A percentile compares a stretch with the other conserved stretches of the same genome.
Conservation (phyloP, 192 early-diverging fungal species). For the Chytriomyces hyalinus region DNA sequence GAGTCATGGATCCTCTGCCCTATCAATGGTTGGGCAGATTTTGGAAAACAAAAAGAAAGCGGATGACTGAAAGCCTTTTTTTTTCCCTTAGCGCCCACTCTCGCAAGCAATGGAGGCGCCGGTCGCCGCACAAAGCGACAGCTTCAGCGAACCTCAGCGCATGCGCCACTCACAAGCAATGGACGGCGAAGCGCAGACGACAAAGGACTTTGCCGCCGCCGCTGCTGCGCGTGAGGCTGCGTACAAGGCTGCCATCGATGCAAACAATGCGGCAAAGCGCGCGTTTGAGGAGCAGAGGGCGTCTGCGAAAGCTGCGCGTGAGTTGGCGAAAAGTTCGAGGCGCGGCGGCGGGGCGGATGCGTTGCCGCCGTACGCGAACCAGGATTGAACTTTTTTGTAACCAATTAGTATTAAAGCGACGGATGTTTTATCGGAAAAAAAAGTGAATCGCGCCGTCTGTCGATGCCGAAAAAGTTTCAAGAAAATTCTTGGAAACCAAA, state of each 20-base stretch:
- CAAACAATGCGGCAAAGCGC: slow-evolving; percentile 12
- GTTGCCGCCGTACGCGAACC: not conserved
- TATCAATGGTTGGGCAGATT: not conserved
- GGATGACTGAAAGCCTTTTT: not conserved
- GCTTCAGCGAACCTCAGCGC: not conserved
- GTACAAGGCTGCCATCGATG: slow-evolving; percentile 23
- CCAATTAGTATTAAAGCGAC: no score
- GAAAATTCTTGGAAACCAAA: no score
- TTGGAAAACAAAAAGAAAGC: not conserved
- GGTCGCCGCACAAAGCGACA: no score
- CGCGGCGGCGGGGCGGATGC: slow-evolving; percentile 1
- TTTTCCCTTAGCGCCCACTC: not conserved
- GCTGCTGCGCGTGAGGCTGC: slow-evolving; percentile 10
- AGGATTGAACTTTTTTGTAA: not conserved
- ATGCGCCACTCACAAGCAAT: not conserved
- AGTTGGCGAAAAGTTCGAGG: not conserved
- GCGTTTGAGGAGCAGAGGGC: slow-evolving; percentile 17
- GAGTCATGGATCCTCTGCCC: not conserved
- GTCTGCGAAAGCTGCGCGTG: slow-evolving; percentile 1
- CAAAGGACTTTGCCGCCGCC: no score
- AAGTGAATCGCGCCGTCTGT: no score
- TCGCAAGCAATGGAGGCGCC: slow-evolving; percentile 6
- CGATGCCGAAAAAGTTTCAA: no score
- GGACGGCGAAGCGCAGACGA: not conserved
- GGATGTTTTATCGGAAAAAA: no score